These are phyloP conservation scores for Penicillium polonicum DNA, from an alignment of 2,329 filamentous ascomycete genomes.

Conservation along the genomic window DNA sequence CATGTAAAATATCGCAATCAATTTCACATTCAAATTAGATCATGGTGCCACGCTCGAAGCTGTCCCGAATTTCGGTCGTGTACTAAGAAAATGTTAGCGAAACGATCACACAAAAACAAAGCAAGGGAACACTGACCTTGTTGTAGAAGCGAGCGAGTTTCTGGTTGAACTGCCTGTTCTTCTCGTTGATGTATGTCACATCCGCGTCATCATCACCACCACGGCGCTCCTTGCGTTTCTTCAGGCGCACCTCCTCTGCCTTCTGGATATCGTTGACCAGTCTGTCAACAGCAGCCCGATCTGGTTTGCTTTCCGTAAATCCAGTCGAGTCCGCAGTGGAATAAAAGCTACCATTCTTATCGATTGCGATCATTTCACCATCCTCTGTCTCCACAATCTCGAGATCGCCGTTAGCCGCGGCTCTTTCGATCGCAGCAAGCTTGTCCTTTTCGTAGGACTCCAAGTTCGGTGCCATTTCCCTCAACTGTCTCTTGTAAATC, in stretches of 20 bases:
- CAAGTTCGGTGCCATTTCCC: constrained; percentile 71
- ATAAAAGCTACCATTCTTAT: constrained; percentile 87
- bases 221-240: constrained; percentile 79
- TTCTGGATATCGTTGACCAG: constrained; percentile 82
- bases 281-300: constrained; percentile 81
- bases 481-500: constrained; percentile 88
- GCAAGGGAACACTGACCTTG: constrained; percentile 56
- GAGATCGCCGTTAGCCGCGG: constrained; percentile 77
- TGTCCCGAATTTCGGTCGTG: constrained; percentile 93
- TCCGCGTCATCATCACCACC: constrained; percentile 83
- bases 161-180: constrained; percentile 99
- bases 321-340: constrained; percentile 79
- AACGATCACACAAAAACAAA: not conserved
- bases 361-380: constrained; percentile 90
- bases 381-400: constrained; percentile 96
- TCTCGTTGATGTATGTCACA: constrained; percentile 98
- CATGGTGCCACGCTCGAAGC: constrained; percentile 95
- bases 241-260: constrained; percentile 81
- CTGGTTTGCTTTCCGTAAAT: constrained; percentile 82
- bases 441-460: constrained; percentile 87
- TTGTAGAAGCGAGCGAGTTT: constrained; percentile 96
- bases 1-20: constrained; percentile 23
- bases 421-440: constrained; percentile 77
- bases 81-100: constrained; percentile 54
- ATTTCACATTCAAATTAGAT: constrained; percentile 57